phyloP scores from a whole-genome alignment of 768 basidiomycete species.

The Mycena vitilis region DNA sequence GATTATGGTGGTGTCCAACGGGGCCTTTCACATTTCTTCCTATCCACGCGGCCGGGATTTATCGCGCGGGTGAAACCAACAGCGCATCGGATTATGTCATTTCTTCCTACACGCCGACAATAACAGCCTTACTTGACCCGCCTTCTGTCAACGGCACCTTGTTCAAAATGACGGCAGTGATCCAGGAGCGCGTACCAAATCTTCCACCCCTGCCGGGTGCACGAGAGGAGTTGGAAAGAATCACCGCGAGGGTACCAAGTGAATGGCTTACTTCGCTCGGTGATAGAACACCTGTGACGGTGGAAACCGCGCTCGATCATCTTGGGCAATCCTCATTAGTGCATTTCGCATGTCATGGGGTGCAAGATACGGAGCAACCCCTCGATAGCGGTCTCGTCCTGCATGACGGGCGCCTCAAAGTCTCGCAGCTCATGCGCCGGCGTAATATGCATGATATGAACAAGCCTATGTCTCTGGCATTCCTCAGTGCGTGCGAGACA shows the following conservation, averaged over 20 bases:
- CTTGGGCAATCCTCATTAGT: not conserved
- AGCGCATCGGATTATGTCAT: not conserved
- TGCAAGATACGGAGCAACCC: not conserved
- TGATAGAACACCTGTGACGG: not conserved
- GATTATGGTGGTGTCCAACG: not conserved
- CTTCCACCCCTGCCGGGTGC: not conserved
- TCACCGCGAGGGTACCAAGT: not conserved
- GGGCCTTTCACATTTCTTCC: not conserved
- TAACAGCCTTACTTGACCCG: not conserved
- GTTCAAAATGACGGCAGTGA: not conserved
- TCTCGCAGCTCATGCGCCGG: not conserved
- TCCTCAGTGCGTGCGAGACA: not conserved
- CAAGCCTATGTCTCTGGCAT: not conserved
- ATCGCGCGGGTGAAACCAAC: not conserved
- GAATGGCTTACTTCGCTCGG: not conserved
- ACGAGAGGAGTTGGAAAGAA: not conserved
- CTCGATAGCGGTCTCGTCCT: not conserved
- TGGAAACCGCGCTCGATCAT: not conserved
- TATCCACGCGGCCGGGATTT: not conserved
- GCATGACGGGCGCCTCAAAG: not conserved
- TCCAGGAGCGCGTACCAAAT: not conserved
- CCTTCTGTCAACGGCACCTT: not conserved
- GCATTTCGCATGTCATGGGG: not conserved
- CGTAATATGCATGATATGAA: not conserved
- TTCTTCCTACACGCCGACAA: not conserved